Conservation (phyloP, 495 filamentous ascomycete genomes). For the Cercophora newfieldiana region DNA sequence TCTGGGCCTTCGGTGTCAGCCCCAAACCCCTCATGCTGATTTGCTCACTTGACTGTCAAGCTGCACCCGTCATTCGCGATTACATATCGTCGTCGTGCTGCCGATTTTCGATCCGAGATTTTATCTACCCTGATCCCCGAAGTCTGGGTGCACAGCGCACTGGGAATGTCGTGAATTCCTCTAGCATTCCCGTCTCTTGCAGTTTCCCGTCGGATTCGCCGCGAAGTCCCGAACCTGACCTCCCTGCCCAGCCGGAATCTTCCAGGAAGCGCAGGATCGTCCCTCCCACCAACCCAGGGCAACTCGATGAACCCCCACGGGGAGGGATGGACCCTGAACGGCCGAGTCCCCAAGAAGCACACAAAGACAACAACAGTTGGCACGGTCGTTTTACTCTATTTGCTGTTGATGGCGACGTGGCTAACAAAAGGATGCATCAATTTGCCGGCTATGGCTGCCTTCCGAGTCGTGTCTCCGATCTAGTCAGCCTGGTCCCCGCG, state of each 20-base stretch:
- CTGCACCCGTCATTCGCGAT: neutral
- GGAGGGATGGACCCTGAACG: neutral
- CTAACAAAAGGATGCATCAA: neutral
- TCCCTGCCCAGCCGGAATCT: neutral
- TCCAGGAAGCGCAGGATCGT: neutral
- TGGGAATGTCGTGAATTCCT: neutral
- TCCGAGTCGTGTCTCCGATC: constrained; percentile 15
- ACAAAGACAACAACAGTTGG: neutral
- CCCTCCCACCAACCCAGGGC: neutral
- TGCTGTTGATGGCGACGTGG: neutral
- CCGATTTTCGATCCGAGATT: neutral
- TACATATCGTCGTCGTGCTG: neutral
- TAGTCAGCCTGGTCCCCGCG: neutral
- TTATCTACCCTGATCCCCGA: neutral
- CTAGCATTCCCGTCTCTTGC: neutral
- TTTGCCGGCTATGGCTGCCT: constrained; percentile 18
- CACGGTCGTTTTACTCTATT: neutral
- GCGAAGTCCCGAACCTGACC: neutral
- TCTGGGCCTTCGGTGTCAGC: neutral
- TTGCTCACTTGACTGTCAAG: neutral
- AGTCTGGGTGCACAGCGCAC: neutral
- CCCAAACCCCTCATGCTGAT: neutral
- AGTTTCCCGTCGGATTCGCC: neutral
- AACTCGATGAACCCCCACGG: neutral
- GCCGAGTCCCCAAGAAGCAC: neutral